A percentile compares a stretch with the other conserved stretches of the same genome.
Conservation (phyloP, 352 stramenopile genomes). For the Peronospora destructor region DNA sequence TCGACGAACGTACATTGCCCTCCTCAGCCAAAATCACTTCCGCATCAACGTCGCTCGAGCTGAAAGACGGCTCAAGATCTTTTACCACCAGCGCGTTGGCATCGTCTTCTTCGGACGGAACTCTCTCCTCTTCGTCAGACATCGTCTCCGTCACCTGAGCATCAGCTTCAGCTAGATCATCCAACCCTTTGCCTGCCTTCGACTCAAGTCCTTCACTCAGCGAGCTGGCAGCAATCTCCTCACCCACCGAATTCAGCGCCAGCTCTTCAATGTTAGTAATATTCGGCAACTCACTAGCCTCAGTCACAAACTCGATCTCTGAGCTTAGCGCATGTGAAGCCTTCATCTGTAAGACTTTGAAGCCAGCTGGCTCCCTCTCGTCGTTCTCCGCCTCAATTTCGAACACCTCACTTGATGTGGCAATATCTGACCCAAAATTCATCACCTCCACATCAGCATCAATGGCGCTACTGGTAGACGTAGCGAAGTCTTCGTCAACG, state of each 20-base stretch:
- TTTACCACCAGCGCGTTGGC: not conserved
- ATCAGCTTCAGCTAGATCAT: not conserved
- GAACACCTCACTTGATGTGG: not conserved
- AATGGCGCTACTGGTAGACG: not conserved
- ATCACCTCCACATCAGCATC: not conserved
- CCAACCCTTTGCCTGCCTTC: not conserved
- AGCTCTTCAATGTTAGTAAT: not conserved
- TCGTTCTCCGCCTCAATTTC: not conserved
- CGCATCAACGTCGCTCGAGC: not conserved
- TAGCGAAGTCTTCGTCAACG: not conserved
- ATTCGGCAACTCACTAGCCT: not conserved
- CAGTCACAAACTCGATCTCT: not conserved
- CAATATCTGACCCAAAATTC: not conserved
- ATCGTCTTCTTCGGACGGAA: constrained; percentile 1
- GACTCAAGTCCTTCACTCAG: not conserved
- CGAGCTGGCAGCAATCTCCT: not conserved
- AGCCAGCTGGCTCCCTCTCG: not conserved
- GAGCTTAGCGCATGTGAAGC: not conserved
- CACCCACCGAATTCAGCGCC: not conserved
- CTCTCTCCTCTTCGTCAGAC: constrained; percentile 4
- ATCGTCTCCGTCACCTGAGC: not conserved
- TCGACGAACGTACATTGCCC: not conserved
- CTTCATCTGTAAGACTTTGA: constrained; percentile 10
- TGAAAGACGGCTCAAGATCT: not conserved
- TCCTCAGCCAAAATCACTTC: not conserved